Percentiles rank a stretch among this genome's conserved stretches.
Evolutionary conservation across 164 flowering plant genomes (phyloP).

Genomic region (Nymphaea colorata): DNA sequence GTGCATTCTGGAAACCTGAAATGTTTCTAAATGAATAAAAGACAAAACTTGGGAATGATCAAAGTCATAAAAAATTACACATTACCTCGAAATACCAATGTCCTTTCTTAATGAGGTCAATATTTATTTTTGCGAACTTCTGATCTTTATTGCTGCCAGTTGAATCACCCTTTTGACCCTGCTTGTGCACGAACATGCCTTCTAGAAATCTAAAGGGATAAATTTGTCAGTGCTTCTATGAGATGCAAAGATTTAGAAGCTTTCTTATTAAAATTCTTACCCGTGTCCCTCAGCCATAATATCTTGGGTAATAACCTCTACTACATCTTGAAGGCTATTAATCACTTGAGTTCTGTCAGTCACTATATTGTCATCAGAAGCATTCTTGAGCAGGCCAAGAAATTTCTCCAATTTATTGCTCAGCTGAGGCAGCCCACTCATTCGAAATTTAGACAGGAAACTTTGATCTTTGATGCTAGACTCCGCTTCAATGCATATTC

Average conservation of each 20-base stretch:
- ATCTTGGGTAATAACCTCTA: slow-evolving; percentile 84
- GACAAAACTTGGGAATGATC: too few species aligned
- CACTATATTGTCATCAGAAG: slow-evolving; percentile 11
- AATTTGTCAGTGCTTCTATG: too few species aligned
- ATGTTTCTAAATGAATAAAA: not conserved
- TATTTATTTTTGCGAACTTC: slow-evolving; percentile 58
- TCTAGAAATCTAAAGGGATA: slow-evolving; percentile 36
- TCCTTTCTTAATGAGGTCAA: slow-evolving; percentile 23
- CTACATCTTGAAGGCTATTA: slow-evolving; percentile 81
- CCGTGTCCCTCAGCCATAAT: slow-evolving; percentile 58
- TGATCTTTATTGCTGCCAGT: slow-evolving; percentile 25
- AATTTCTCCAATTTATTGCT: slow-evolving; percentile 76
- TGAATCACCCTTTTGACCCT: slow-evolving; percentile 12
- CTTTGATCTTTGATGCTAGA: slow-evolving; percentile 26
- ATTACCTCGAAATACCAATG: slow-evolving; percentile 82
- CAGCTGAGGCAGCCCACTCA: slow-evolving; percentile 69
- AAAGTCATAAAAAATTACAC: not conserved
- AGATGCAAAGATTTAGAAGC: too few species aligned
- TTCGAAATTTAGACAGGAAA: slow-evolving; percentile 54
- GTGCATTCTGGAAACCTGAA: slow-evolving; percentile 70
- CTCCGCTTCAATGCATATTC: slow-evolving; percentile 51
- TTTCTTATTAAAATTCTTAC: slow-evolving; percentile 26
- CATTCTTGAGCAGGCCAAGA: slow-evolving; percentile 34
- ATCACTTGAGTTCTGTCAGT: slow-evolving; percentile 43
- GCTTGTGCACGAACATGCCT: slow-evolving; percentile 15